Conservation (phyloP, 192 early-diverging fungal species). For the Lunasporangiospora selenospora region DNA sequence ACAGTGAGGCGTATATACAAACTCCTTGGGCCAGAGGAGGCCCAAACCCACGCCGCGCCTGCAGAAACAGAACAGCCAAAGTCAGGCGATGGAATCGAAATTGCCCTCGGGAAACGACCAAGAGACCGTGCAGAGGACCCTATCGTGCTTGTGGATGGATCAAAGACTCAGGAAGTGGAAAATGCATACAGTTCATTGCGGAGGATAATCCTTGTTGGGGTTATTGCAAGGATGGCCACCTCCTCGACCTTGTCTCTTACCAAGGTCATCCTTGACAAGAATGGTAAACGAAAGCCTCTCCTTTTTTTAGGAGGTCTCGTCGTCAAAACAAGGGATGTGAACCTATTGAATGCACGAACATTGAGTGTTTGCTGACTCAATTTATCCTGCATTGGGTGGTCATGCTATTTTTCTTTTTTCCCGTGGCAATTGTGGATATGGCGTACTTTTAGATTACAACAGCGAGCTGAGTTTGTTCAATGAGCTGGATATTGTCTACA, state of each 20-base stretch:
- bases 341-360: background rate
- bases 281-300: no score
- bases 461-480: background rate
- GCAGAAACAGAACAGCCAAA: background rate
- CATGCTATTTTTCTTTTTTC: background rate
- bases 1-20: background rate
- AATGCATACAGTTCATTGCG: slow-evolving; percentile 17
- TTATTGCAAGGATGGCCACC: slow-evolving; percentile 16
- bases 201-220: slow-evolving; percentile 12
- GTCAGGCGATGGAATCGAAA: no score
- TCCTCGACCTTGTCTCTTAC: no score
- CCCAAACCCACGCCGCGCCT: no score
- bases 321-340: background rate
- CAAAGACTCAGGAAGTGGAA: slow-evolving; percentile 10
- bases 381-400: background rate
- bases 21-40: background rate
- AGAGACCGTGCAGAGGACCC: background rate
- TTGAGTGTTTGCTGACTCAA: background rate
- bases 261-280: no score
- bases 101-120: background rate
- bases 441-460: no score
- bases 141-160: slow-evolving; percentile 13
- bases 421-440: no score
- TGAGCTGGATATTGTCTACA: slow-evolving; percentile 11
- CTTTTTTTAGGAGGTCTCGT: background rate